Evolutionary conservation across 331 rosid genomes (phyloP), one percentile per base, ranked within the genome.

Genomic region (Rosa hybrid): DNA sequence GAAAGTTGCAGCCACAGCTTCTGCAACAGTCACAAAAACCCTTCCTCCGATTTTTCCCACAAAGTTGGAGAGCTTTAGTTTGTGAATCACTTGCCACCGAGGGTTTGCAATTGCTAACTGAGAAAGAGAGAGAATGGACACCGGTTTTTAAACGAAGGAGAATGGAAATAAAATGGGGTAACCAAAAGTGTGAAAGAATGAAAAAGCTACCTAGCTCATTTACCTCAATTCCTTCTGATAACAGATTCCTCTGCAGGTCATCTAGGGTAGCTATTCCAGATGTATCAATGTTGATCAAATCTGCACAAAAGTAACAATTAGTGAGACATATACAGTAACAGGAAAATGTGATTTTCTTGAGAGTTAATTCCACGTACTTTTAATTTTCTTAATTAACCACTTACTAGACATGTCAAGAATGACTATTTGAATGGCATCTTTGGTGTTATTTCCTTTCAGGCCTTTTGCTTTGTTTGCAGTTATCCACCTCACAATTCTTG

Each of bases 1-100:
- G 76, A 67, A 63, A 44, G 51, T 82, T 64, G 91, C 85, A 54
- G 49, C 86, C 82, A 86, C 84, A 62, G 97, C 97, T 87, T 92
- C 97, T 71, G 87, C 93, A 69, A 92, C 91, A 48, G 90, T 94
- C 57, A 94, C 86, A 84, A 88, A 92, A 34, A 92, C 84, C 59
- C 81, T 85, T 30, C 91, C 94, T 68, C 83, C 86, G 4, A 91
- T 88, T 81, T 90, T 88, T 44, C 16, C 53, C 16, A 88, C 90
- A 85, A 90, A 92, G 72, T 92, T 87, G 5, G 97, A 86, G 30
- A 84, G 67, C 85, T 78, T 94, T 12, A 91, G 90, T 88, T 94
- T 92, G 90, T 92, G 97, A 84, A 91, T 94, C 79, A 90, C 92
- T 85, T 88, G 89, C 97, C 97, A 90, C 68, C 90, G 87, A 0